Base-by-base conservation (phyloP, 176 grass and related monocot genomes). In the Elaeis guineensis region DNA sequence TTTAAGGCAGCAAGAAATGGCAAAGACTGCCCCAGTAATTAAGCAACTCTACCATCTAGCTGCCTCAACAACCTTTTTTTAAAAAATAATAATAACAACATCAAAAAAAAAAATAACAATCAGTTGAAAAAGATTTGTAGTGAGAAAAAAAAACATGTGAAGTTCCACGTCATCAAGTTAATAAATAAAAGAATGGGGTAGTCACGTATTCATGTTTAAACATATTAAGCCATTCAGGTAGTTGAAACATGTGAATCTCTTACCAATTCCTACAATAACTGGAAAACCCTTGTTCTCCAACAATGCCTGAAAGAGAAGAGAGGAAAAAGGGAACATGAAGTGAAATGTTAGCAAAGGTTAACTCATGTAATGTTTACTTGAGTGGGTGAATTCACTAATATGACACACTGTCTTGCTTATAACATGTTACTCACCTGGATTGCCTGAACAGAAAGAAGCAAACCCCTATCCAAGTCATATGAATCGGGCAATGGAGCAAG, bases 231-330 rank as follows among this genome's bases (percentile, higher is more conserved):
- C 11, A 44, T 44, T 44, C 11, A 44, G 11, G 35, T 14, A 44
- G 35, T 44, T 44, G 9, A 44, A 44, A 44, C 35, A 44, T 14
- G 35, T 14, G 11, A 9, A 44, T 12, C 21, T 17, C 23, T 72
- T 63, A 73, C 92, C 92, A 75, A 97, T 97, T 66, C 92, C 87
- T 73, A 97, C 92, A 80, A 97, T 90, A 69, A 97, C 81, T 48
- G 92, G 92, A 73, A 88, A 97, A 18, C 87, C 92, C 83, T 91
- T 97, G 78, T 85, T 97, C 87, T 88, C 92, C 80, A 97, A 79
- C 62, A 97, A 85, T 69, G 92, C 87, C 92, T 97, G 78, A 64
- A 71, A 35, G 59, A 9, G 51, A 58, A 66, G 51, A 26, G 23
- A 69, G 25, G 48, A 25, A 61, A 50, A 23, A 59, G 21, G 69